These are phyloP conservation scores for Termitomyces bulborhizus DNA, from an alignment of 768 basidiomycete species.

Conservation along the genomic window DNA sequence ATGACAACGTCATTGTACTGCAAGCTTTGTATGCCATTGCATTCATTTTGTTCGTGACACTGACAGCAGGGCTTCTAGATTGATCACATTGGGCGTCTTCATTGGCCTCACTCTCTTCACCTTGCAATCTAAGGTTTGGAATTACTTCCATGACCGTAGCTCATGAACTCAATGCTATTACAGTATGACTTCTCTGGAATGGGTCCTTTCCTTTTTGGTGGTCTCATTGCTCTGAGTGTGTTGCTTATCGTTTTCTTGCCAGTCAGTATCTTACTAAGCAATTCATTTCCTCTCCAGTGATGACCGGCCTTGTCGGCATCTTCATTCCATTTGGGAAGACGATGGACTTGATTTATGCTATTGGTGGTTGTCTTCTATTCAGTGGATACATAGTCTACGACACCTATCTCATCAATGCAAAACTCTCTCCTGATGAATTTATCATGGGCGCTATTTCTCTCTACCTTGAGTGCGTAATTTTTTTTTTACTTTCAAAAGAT, in stretches of 20 bases:
- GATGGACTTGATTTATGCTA: conserved; percentile 75
- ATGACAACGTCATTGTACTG: conserved; percentile 65
- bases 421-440: conserved; percentile 88
- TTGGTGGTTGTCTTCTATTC: conserved; percentile 77
- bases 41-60: neutral
- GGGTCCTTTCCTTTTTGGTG: conserved; percentile 86
- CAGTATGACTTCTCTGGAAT: conserved; percentile 94
- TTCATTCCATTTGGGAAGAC: conserved; percentile 85
- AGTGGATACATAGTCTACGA: conserved; percentile 89
- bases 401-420: conserved; percentile 85
- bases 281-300: conserved; percentile 34
- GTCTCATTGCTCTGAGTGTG: conserved; percentile 72
- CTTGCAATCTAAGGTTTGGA: conserved; percentile 78
- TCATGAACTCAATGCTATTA: neutral
- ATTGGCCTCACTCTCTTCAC: conserved; percentile 92
- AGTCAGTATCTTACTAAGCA: neutral
- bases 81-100: conserved; percentile 92
- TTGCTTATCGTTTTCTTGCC: neutral
- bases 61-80: conserved; percentile 28
- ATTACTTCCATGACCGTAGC: neutral
- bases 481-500: neutral
- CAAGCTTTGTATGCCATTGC: conserved; percentile 67
- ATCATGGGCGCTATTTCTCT: conserved; percentile 87
- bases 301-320: conserved; percentile 76
- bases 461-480: conserved; percentile 81